Percentiles rank a stretch among this genome's conserved stretches.
These are phyloP conservation scores for Penicillium diatomitis DNA, from an alignment of 495 filamentous ascomycete genomes.

Conservation along the genomic window DNA sequence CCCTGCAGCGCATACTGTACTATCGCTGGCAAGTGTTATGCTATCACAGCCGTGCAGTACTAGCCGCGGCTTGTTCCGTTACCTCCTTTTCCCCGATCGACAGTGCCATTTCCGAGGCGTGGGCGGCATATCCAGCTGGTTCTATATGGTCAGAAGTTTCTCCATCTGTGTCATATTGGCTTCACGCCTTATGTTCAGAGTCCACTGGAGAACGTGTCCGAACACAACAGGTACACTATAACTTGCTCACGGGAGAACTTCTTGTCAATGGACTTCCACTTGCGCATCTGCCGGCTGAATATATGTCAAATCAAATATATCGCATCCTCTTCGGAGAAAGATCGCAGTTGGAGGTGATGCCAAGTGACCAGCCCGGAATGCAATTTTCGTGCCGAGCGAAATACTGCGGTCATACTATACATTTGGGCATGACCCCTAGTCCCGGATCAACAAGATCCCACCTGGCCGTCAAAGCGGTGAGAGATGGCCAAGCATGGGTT, in stretches of 20 bases:
- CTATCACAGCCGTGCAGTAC: constrained; percentile 10
- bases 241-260: constrained; percentile 46
- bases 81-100: constrained; percentile 11
- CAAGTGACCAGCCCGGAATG: neutral
- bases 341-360: neutral
- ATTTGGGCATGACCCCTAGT: neutral
- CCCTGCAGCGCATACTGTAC: constrained; percentile 12
- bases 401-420: neutral
- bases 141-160: neutral
- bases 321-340: neutral
- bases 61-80: constrained; percentile 5
- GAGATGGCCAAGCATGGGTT: neutral
- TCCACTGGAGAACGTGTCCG: neutral
- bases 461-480: neutral
- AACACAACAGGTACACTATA: constrained; percentile 36
- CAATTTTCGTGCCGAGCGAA: neutral
- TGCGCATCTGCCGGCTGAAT: constrained; percentile 38
- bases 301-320: neutral
- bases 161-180: neutral
- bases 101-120: constrained; percentile 24
- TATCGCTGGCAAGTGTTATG: constrained; percentile 21
- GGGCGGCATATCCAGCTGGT: constrained; percentile 20
- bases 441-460: neutral
- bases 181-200: neutral
- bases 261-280: constrained; percentile 48